phyloP scores from a whole-genome alignment of 352 stramenopile species.

The Pythium chondricola region DNA sequence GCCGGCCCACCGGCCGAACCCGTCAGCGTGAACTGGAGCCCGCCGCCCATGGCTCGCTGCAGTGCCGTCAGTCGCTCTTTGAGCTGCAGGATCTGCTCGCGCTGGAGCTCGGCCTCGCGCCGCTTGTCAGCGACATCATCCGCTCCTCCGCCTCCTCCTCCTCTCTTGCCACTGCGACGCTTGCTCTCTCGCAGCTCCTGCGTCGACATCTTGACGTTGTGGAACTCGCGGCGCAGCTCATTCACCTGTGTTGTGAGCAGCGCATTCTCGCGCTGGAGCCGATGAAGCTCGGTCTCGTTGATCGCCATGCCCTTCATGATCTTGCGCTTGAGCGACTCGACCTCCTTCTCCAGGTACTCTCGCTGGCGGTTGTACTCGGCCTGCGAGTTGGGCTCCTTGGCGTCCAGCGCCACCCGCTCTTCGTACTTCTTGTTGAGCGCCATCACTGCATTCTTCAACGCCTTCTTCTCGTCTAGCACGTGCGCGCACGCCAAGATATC shows the following conservation, averaged over 20 bases:
- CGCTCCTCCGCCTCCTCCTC: too few species aligned
- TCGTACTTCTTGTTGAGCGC: slow-evolving; percentile 85
- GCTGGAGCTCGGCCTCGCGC: slow-evolving; percentile 57
- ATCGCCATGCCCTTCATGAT: slow-evolving; percentile 85
- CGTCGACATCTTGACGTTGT: slow-evolving; percentile 67
- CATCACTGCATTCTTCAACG: slow-evolving; percentile 73
- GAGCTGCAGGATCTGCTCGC: slow-evolving; percentile 68
- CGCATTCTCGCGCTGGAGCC: slow-evolving; percentile 77
- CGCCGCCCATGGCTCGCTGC: slow-evolving; percentile 56
- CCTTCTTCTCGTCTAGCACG: slow-evolving; percentile 71
- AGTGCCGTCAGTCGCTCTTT: slow-evolving; percentile 53
- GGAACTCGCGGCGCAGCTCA: slow-evolving; percentile 74
- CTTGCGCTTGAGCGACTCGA: slow-evolving; percentile 87
- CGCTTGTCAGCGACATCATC: slow-evolving; percentile 48
- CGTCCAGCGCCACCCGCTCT: slow-evolving; percentile 54
- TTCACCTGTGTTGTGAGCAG: slow-evolving; percentile 80
- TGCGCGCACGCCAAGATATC: slow-evolving; percentile 71
- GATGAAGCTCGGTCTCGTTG: slow-evolving; percentile 74
- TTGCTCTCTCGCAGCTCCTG: slow-evolving; percentile 53
- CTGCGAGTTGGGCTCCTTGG: slow-evolving; percentile 87
- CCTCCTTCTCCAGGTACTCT: slow-evolving; percentile 89
- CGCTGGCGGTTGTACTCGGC: slow-evolving; percentile 89
- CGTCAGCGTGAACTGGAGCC: slow-evolving; percentile 42
- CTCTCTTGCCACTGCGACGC: slow-evolving; percentile 17
- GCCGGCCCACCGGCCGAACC: slow-evolving; percentile 7